These are phyloP conservation scores for Kuraishia ogatae DNA, from an alignment of 805 yeast species.

Conservation along the genomic window DNA sequence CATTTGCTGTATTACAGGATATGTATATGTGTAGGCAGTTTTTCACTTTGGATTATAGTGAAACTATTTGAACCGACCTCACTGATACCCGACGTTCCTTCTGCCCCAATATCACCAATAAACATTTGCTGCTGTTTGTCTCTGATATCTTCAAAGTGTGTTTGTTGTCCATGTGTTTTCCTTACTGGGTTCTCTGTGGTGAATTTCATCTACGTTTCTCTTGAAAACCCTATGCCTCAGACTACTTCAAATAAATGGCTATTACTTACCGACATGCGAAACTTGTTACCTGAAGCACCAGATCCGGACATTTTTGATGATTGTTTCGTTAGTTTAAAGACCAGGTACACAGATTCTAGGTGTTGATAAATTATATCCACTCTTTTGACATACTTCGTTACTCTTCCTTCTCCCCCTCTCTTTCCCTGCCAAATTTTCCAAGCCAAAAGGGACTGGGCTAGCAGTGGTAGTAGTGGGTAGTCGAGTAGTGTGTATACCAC, in stretches of 20 bases:
- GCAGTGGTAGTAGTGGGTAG: not conserved
- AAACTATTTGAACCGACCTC: too few species aligned
- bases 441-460: not conserved
- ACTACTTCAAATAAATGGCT: not conserved
- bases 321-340: constrained; percentile 5
- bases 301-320: constrained; percentile 66
- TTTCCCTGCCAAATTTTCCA: not conserved
- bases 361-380: not conserved
- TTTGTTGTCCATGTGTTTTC: not conserved
- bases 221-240: not conserved
- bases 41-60: too few species aligned
- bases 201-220: not conserved
- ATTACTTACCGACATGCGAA: constrained; percentile 94
- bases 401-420: not conserved
- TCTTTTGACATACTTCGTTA: not conserved
- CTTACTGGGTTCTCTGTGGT: not conserved
- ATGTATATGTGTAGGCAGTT: too few species aligned
- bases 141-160: too few species aligned
- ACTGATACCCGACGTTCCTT: too few species aligned
- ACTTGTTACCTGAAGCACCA: constrained; percentile 99
- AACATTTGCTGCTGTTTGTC: too few species aligned
- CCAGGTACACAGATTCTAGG: not conserved
- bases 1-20: too few species aligned
- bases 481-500: not conserved
- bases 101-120: too few species aligned